Evolutionary conservation across 768 basidiomycete species (phyloP).

Genomic region (Mrakia hoshinonis): DNA sequence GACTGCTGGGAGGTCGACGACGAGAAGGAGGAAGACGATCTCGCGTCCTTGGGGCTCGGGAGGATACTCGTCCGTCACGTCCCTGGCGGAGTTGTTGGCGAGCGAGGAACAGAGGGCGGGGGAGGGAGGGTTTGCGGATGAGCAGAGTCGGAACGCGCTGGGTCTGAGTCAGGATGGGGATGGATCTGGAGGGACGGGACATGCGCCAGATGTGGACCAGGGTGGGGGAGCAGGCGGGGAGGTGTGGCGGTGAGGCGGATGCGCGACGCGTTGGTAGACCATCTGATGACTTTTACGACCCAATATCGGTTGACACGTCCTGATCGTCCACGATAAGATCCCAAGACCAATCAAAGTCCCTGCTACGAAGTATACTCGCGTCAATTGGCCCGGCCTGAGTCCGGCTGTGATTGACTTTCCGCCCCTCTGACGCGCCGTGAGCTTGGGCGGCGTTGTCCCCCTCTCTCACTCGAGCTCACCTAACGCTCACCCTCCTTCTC

Average conservation of each 20-base stretch:
- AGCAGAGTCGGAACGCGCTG: background rate
- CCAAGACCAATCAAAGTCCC: no score
- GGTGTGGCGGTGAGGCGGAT: no score
- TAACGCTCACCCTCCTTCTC: background rate
- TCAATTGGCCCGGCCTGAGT: no score
- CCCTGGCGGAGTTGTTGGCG: background rate
- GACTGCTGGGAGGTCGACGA: no score
- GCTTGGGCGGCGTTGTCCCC: background rate
- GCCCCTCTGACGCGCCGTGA: background rate
- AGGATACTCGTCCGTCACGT: background rate
- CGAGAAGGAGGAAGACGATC: slow-evolving; percentile 1
- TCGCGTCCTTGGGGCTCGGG: slow-evolving; percentile 10
- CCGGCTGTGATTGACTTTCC: no score
- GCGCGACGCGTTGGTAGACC: no score
- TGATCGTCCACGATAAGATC: no score
- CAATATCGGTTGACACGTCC: no score
- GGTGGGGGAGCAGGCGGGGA: background rate
- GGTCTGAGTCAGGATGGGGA: background rate
- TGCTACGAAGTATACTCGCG: no score
- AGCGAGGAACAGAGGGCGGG: background rate
- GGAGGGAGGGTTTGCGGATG: background rate
- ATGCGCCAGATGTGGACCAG: slow-evolving; percentile 1
- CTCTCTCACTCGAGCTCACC: background rate
- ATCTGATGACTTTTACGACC: no score
- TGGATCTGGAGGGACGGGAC: background rate